A percentile compares a stretch with the other conserved stretches of the same genome.
Evolutionary conservation across 2,329 filamentous ascomycete genomes (phyloP).

Genomic region (Zymoseptoria tritici): DNA sequence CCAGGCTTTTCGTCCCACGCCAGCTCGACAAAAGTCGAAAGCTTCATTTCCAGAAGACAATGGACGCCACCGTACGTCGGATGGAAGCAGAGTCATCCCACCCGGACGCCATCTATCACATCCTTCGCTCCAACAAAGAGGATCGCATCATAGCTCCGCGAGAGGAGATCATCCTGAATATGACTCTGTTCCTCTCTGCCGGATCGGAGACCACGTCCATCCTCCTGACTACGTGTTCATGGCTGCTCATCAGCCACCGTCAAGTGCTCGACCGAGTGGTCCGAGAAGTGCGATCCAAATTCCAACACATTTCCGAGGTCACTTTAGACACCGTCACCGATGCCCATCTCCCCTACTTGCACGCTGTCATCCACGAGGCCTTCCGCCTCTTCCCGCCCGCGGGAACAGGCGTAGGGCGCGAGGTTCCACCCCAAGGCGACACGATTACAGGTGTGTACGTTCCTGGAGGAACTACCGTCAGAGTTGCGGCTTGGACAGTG

Average conservation of each 20-base stretch:
- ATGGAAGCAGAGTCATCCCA: too few species aligned
- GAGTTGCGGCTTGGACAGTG: slow-evolving; percentile 2
- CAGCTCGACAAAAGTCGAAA: too few species aligned
- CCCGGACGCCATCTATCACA: slow-evolving; percentile 1
- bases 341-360: slow-evolving; percentile 2
- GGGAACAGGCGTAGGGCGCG: not conserved
- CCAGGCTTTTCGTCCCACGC: too few species aligned
- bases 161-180: slow-evolving; percentile 8
- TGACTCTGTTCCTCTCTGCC: slow-evolving; percentile 3
- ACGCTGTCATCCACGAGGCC: too few species aligned
- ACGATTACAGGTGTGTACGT: slow-evolving; percentile 3
- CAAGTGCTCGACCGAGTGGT: slow-evolving; percentile 2
- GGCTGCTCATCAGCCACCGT: too few species aligned
- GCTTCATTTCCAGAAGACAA: too few species aligned
- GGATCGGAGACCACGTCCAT: slow-evolving; percentile 7
- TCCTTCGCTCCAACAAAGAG: slow-evolving; percentile 2
- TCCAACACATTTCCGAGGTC: slow-evolving; percentile 1
- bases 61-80: too few species aligned
- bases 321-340: not conserved
- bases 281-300: slow-evolving; percentile 1
- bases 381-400: too few species aligned
- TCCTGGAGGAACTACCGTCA: slow-evolving; percentile 4
- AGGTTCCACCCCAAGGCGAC: not conserved
- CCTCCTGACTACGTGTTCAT: not conserved
- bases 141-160: slow-evolving; percentile 1